Conservation (phyloP, 371 early-diverging fungal species). For the Haplosporangium sp. region DNA sequence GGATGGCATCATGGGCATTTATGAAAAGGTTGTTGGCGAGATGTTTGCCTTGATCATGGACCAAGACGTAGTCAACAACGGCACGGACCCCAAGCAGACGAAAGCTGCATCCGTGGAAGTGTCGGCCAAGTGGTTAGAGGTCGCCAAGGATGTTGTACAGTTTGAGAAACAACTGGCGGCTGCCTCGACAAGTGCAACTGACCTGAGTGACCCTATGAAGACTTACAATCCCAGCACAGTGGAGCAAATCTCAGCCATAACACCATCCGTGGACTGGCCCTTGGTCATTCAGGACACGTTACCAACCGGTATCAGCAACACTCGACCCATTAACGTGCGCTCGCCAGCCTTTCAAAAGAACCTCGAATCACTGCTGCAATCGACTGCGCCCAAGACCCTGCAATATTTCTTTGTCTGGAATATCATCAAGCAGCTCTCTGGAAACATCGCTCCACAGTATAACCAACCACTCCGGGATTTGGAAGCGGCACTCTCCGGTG, state of each 20-base stretch:
- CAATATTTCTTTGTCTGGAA: slow-evolving; percentile 56
- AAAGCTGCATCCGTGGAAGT: too few species aligned
- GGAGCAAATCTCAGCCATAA: slow-evolving; percentile 30
- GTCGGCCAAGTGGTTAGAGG: not conserved
- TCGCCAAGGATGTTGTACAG: slow-evolving; percentile 7
- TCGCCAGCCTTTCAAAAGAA: slow-evolving; percentile 44
- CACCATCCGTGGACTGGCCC: slow-evolving; percentile 58
- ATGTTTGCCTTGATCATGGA: not conserved
- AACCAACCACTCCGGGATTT: too few species aligned
- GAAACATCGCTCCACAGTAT: slow-evolving; percentile 7
- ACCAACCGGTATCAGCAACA: slow-evolving; percentile 32
- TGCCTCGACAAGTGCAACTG: not conserved
- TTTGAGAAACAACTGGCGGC: slow-evolving; percentile 12
- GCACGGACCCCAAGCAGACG: too few species aligned
- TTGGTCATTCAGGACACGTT: slow-evolving; percentile 36
- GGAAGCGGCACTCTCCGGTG: too few species aligned
- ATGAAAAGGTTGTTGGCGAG: not conserved
- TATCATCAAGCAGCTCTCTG: slow-evolving; percentile 13
- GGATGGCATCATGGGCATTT: not conserved
- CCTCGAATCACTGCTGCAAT: slow-evolving; percentile 37
- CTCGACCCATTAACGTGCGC: slow-evolving; percentile 33
- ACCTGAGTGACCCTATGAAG: slow-evolving; percentile 13
- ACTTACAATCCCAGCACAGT: slow-evolving; percentile 54
- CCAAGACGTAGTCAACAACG: too few species aligned
- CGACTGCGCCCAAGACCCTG: slow-evolving; percentile 27